phyloP scores from a whole-genome alignment of 768 basidiomycete genomes.

The Asterophora parasitica region DNA sequence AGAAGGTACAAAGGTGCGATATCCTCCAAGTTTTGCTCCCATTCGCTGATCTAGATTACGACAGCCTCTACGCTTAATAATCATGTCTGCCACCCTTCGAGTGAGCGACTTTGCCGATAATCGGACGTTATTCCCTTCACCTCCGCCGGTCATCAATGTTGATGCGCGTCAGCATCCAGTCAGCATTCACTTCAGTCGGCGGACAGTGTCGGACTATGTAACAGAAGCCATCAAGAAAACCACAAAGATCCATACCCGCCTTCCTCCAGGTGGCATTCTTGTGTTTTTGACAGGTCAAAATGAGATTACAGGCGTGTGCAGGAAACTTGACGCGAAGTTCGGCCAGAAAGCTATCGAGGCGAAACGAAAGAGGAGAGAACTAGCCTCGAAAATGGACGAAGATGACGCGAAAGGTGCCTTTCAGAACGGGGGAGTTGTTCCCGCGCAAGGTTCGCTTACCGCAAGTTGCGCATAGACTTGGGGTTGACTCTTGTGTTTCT shows the following conservation, averaged over 20 bases:
- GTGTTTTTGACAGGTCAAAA: conserved; percentile 95
- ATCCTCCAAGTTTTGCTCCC: conserved; percentile 1
- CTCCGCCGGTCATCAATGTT: conserved; percentile 91
- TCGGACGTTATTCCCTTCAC: conserved; percentile 65
- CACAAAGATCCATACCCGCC: conserved; percentile 83
- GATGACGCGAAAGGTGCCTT: conserved; percentile 22
- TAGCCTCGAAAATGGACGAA: conserved; percentile 18
- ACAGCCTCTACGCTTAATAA: conserved; percentile 85
- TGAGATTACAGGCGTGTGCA: conserved; percentile 85
- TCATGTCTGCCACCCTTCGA: conserved; percentile 98
- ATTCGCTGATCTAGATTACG: conserved; percentile 1
- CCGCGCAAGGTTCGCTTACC: conserved; percentile 42
- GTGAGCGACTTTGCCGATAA: conserved; percentile 92
- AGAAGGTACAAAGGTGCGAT: conserved; percentile 59
- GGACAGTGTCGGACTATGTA: conserved; percentile 84
- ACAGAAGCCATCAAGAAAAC: conserved; percentile 88
- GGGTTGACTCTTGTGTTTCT: conserved; percentile 1
- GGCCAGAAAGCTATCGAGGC: conserved; percentile 58
- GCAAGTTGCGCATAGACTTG: conserved; percentile 2
- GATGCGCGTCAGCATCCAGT: conserved; percentile 92
- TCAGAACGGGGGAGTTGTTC: conserved; percentile 27
- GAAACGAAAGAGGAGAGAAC: conserved; percentile 36
- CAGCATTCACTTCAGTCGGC: conserved; percentile 87
- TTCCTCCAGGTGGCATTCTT: conserved; percentile 91
- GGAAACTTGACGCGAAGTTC: conserved; percentile 74